These are phyloP conservation scores for Yueomyces sinensis DNA, from an alignment of 805 yeast species.

Conservation along the genomic window DNA sequence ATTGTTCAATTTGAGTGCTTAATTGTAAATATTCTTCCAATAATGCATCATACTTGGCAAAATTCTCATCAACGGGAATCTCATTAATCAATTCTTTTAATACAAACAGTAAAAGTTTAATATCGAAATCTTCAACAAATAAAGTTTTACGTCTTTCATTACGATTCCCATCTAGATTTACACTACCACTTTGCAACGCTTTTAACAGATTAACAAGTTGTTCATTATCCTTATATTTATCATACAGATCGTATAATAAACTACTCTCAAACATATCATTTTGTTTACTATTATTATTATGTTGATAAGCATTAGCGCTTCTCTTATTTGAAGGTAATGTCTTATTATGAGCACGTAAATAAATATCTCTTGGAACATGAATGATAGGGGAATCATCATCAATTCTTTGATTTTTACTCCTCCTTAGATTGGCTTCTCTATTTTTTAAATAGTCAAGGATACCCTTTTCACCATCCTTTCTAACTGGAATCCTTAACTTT, in stretches of 20 bases:
- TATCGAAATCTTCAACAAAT: constrained; percentile 27
- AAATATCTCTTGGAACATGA: constrained; percentile 16
- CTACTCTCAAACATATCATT: constrained; percentile 1
- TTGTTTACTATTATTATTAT: constrained; percentile 5
- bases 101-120: constrained; percentile 16
- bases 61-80: constrained; percentile 28
- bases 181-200: constrained; percentile 29
- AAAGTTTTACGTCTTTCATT: constrained; percentile 19
- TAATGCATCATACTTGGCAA: constrained; percentile 29
- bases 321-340: constrained; percentile 5
- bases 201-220: constrained; percentile 27
- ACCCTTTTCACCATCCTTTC: constrained; percentile 39
- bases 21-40: constrained; percentile 32
- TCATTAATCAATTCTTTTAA: constrained; percentile 21
- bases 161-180: constrained; percentile 16
- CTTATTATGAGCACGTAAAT: constrained; percentile 15
- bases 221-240: constrained; percentile 21
- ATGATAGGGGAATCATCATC: constrained; percentile 18
- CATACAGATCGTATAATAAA: constrained; percentile 20
- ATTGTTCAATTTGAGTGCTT: constrained; percentile 25
- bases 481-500: constrained; percentile 26
- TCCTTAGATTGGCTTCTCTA: constrained; percentile 16
- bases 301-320: constrained; percentile 4
- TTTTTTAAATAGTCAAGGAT: constrained; percentile 24
- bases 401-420: constrained; percentile 24